These are phyloP conservation scores for Castanea mollissima DNA, from an alignment of 306 rosid species.

Conservation along the genomic window DNA sequence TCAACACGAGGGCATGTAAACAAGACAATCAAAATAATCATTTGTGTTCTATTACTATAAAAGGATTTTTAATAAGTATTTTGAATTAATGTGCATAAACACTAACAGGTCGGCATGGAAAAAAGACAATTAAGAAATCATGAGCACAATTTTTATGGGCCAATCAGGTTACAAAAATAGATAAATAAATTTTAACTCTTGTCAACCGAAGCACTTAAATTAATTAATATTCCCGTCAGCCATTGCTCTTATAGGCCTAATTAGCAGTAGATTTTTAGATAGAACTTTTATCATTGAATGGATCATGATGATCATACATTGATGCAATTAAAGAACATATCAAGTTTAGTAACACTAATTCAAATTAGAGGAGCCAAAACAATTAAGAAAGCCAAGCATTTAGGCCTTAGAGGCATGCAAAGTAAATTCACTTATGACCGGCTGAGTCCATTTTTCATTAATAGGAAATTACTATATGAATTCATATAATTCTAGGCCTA, in stretches of 20 bases:
- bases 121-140: constrained; percentile 4
- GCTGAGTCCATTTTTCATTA: too few relatives aligned
- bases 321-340: too few relatives aligned
- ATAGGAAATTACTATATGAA: too few relatives aligned
- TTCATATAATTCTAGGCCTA: too few relatives aligned
- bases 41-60: not conserved
- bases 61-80: not conserved
- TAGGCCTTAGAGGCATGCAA: not conserved
- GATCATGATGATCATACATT: not conserved
- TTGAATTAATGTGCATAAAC: not conserved
- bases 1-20: constrained; percentile 13
- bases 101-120: not conserved
- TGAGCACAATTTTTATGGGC: not conserved
- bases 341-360: too few relatives aligned
- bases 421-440: too few relatives aligned
- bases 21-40: constrained; percentile 4
- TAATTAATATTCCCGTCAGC: not conserved
- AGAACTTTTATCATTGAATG: not conserved
- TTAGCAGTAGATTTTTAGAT: not conserved
- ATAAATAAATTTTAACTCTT: not conserved
- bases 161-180: not conserved
- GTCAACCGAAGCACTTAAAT: too few relatives aligned
- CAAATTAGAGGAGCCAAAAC: not conserved
- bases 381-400: not conserved
- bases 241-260: not conserved